Evolutionary conservation across 345 rosid genomes (phyloP), one percentile per base, ranked within the genome.

Genomic region (Punica granatum): DNA sequence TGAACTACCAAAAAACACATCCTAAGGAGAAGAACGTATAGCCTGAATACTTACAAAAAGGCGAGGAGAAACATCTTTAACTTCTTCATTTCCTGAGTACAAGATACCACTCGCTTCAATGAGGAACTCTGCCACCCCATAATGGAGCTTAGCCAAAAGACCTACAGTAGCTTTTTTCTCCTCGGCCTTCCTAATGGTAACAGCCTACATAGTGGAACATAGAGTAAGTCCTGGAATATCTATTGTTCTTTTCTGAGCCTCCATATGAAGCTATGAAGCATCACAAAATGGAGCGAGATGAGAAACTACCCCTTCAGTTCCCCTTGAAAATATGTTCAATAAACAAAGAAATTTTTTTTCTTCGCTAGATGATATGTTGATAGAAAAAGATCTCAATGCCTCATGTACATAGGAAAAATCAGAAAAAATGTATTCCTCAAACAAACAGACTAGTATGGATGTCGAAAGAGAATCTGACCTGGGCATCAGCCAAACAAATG

Each of bases 401-500:
- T 36, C 30, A 12, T 35, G 18, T n/a, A 37, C 21, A 35, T n/a
- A 36, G 23, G 2, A 63, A 23, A 34, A 33, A 7, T 8, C n/a
- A 6, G 26, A 5, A 30, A 63, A 63, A 42, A 63, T 16, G 9
- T 34, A 61, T 36, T 42, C 19, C 18, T 23, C 28, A 63, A 23
- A 61, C 34, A 56, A 16, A 32, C 36, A 25, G 30, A 36, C 31
- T 51, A 36, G 63, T 7, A 16, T 41, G 28, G 16, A 37, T 37
- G 5, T 37, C 41, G 41, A 62, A 33, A 28, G 36, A 59, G 67
- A 35, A 39, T 64, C 83, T 71, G 46, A 86, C 94, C 92, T 91
- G 97, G 25, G 92, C 95, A 70, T 91, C 90, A 61, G 97, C 95
- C 83, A 91, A 77, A 73, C 92, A 91, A 71, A 91, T 79, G 48